Conservation (phyloP, 2,329 filamentous ascomycete genomes). For the Botryotinia narcissicola region DNA sequence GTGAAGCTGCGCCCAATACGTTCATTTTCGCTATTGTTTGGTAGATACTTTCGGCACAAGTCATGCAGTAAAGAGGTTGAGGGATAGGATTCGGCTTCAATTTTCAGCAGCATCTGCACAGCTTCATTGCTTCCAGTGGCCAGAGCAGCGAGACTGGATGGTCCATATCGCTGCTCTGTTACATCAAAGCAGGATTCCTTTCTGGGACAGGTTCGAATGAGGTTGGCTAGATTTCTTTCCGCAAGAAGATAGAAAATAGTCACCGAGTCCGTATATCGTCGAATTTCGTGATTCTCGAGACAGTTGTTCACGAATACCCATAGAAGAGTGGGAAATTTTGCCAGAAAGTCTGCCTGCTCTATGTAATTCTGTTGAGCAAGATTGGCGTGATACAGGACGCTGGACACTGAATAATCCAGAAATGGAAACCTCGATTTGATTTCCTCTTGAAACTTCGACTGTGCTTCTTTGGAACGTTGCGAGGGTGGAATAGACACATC, state of each 20-base stretch:
- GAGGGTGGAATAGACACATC: accelerated
- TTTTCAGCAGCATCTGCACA: conserved; percentile 31
- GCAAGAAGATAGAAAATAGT: conserved; percentile 42
- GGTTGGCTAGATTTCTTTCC: conserved; percentile 32
- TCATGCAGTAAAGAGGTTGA: conserved; percentile 10
- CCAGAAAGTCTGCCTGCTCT: conserved; percentile 40
- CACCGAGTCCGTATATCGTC: conserved; percentile 32
- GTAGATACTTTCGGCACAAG: conserved; percentile 21
- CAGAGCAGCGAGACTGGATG: conserved; percentile 41
- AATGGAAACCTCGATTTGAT: conserved; percentile 43
- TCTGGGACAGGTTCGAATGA: conserved; percentile 35
- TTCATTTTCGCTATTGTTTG: conserved; percentile 11
- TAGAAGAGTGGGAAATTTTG: conserved; percentile 31
- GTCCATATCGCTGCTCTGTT: conserved; percentile 37
- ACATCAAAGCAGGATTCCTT: conserved; percentile 28
- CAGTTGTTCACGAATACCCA: conserved; percentile 40
- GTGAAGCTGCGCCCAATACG: conserved; percentile 21
- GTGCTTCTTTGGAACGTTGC: neutral
- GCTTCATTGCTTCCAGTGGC: conserved; percentile 37
- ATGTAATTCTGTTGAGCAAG: conserved; percentile 37
- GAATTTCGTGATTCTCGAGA: conserved; percentile 34
- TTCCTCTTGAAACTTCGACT: conserved; percentile 28
- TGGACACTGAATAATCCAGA: conserved; percentile 45
- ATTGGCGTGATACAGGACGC: conserved; percentile 45
- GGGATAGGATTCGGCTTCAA: conserved; percentile 17